phyloP scores from a whole-genome alignment of 208 protist genomes.

The Trichomonas gallinae region DNA sequence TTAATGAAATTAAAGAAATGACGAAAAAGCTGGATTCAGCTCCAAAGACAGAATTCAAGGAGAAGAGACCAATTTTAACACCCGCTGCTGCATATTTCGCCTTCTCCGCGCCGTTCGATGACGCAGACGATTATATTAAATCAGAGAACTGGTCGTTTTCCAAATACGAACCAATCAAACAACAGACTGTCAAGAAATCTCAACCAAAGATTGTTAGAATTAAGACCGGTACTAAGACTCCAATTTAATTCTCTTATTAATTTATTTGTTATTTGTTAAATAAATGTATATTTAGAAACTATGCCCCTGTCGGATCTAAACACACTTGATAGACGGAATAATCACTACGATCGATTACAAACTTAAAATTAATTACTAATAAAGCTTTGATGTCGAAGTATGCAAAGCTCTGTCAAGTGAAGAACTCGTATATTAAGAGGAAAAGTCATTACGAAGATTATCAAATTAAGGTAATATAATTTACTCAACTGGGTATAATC shows the following conservation, averaged over 20 bases:
- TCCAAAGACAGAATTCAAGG: neutral
- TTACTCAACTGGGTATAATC: too few relatives aligned
- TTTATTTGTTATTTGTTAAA: neutral
- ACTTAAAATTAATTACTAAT: too few relatives aligned
- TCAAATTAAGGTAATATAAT: too few relatives aligned
- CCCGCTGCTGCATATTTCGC: constrained; percentile 15
- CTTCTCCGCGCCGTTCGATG: constrained; percentile 10
- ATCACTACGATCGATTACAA: too few relatives aligned
- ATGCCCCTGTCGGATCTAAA: neutral
- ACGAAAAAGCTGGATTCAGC: neutral
- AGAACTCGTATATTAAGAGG: too few relatives aligned
- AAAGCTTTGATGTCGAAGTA: too few relatives aligned
- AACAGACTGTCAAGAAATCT: neutral
- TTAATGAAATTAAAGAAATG: constrained; percentile 5
- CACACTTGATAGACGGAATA: too few relatives aligned
- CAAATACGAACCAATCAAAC: neutral
- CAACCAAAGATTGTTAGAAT: neutral
- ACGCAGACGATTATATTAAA: neutral
- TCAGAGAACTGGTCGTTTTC: constrained; percentile 3
- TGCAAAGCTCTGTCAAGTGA: too few relatives aligned
- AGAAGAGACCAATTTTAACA: neutral
- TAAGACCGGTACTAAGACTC: neutral
- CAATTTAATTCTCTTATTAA: neutral
- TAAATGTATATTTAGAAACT: neutral
- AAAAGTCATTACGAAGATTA: too few relatives aligned